A percentile compares a stretch with the other conserved stretches of the same genome.
Evolutionary conservation across 345 rosid species (phyloP).

Genomic region (Noccaea caerulescens): DNA sequence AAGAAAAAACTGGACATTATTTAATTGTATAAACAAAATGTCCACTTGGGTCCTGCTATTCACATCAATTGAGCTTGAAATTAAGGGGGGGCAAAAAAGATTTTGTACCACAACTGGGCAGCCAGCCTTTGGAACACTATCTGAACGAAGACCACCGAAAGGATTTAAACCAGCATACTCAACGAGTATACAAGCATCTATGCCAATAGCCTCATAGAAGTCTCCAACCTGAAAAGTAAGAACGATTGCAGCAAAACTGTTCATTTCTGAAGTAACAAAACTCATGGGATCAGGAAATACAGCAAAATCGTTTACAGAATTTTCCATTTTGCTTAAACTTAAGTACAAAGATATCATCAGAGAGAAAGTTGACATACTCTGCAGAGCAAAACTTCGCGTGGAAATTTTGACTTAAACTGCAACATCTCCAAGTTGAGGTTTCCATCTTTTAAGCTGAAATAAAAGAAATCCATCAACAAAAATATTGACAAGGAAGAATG

Average conservation of each 20-base stretch:
- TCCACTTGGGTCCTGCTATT: background rate
- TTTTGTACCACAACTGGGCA: slow-evolving; percentile 85
- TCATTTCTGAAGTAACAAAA: slow-evolving; percentile 4
- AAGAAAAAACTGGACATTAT: background rate
- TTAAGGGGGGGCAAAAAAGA: background rate
- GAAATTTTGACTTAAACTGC: slow-evolving; percentile 93
- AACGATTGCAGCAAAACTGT: background rate
- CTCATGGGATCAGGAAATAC: background rate
- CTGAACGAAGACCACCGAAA: slow-evolving; percentile 88
- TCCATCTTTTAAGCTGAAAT: slow-evolving; percentile 86
- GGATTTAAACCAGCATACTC: slow-evolving; percentile 98
- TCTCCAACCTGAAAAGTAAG: slow-evolving; percentile 76
- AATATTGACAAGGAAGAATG: background rate
- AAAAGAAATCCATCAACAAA: slow-evolving; percentile 28
- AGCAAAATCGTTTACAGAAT: background rate
- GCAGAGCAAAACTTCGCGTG: slow-evolving; percentile 94
- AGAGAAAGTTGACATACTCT: slow-evolving; percentile 58
- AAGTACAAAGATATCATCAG: background rate
- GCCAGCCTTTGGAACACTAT: slow-evolving; percentile 92
- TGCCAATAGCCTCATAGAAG: slow-evolving; percentile 92
- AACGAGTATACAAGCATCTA: slow-evolving; percentile 95
- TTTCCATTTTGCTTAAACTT: background rate
- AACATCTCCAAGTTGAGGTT: slow-evolving; percentile 87
- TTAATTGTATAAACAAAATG: background rate
- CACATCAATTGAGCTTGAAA: slow-evolving; percentile 22